Evolutionary conservation across 345 rosid species (phyloP).

Genomic region (Mangifera indica): DNA sequence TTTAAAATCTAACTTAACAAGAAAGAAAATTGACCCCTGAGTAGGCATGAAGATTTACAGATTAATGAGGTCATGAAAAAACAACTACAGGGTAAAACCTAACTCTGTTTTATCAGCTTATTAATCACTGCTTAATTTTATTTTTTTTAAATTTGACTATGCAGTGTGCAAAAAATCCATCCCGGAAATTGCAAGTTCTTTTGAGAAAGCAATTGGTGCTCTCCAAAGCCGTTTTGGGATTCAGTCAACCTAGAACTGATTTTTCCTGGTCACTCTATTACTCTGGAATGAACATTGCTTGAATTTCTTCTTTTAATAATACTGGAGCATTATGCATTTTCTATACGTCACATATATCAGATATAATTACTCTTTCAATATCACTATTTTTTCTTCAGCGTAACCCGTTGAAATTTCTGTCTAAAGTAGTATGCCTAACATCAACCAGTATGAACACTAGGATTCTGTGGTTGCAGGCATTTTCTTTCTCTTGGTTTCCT

Average conservation of each 20-base stretch:
- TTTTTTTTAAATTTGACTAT: constrained; percentile 5
- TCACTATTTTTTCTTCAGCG: too few species aligned
- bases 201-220: constrained; percentile 38
- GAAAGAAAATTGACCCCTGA: not conserved
- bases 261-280: not conserved
- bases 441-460: too few species aligned
- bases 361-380: too few species aligned
- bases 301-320: too few species aligned
- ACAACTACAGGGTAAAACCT: not conserved
- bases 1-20: too few species aligned
- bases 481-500: too few species aligned
- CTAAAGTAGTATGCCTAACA: too few species aligned
- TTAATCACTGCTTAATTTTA: not conserved
- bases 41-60: not conserved
- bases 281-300: not conserved
- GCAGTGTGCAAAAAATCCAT: constrained; percentile 53
- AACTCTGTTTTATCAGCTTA: not conserved
- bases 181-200: constrained; percentile 44
- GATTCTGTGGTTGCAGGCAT: too few species aligned
- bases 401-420: too few species aligned
- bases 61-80: not conserved
- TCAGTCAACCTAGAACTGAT: constrained; percentile 23
- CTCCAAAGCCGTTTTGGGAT: constrained; percentile 42
- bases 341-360: too few species aligned
- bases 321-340: too few species aligned